These are phyloP conservation scores for Xerocomus tenax DNA, from an alignment of 1,284 basidiomycete genomes.

Conservation along the genomic window DNA sequence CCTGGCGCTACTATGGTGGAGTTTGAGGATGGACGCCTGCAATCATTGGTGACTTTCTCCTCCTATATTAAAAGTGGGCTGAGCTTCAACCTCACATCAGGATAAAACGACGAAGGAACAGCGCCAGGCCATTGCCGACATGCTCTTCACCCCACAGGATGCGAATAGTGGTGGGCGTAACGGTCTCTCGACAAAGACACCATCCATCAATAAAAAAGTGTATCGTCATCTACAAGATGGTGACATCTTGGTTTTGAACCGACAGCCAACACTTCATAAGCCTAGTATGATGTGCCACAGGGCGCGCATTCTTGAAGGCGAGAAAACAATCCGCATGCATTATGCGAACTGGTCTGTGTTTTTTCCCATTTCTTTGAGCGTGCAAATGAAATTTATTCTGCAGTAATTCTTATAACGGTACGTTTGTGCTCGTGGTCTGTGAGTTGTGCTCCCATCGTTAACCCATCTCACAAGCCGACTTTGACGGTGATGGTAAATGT, in stretches of 20 bases:
- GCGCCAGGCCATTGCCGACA: conserved; percentile 93
- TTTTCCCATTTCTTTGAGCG: conserved; percentile 1
- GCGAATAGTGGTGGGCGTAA: conserved; percentile 46
- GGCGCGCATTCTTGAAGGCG: conserved; percentile 86
- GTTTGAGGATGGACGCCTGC: conserved; percentile 85
- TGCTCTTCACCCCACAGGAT: conserved; percentile 88
- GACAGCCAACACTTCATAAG: conserved; percentile 97
- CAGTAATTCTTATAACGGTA: conserved; percentile 95
- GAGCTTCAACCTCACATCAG: conserved; percentile 33
- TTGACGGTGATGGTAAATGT: conserved; percentile 86
- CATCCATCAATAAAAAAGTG: conserved; percentile 92
- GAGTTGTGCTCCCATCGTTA: conserved; percentile 11
- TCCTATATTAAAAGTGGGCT: background rate
- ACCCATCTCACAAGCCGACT: conserved; percentile 65
- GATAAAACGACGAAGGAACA: conserved; percentile 83
- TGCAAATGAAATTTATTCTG: conserved; percentile 3
- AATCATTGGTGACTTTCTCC: conserved; percentile 56
- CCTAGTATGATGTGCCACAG: conserved; percentile 99
- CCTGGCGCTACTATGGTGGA: conserved; percentile 94
- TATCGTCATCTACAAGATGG: conserved; percentile 93
- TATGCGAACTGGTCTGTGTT: conserved; percentile 89
- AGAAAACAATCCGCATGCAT: conserved; percentile 99
- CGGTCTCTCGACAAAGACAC: conserved; percentile 62
- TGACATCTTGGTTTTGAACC: conserved; percentile 93
- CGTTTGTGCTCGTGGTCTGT: conserved; percentile 21